Percentiles rank a stretch among this genome's conserved stretches.
These are phyloP conservation scores for Panicum virgatum DNA, from an alignment of 202 grass and related monocot genomes.

Conservation along the genomic window DNA sequence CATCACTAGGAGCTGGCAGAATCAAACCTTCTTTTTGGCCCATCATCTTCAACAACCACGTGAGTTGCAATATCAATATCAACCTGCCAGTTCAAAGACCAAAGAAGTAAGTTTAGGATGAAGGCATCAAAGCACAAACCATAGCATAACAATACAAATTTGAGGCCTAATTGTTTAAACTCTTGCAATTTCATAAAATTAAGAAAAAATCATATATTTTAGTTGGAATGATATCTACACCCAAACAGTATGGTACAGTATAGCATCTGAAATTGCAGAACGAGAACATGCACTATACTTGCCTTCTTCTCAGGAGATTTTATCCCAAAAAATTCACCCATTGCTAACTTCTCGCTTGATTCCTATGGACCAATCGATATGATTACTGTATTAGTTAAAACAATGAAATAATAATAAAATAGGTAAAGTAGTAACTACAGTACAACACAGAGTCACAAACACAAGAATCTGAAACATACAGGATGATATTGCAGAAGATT, in stretches of 20 bases:
- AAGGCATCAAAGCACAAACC: background rate
- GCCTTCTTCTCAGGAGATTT: constrained; percentile 81
- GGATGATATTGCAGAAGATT: constrained; percentile 94
- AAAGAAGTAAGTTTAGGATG: constrained; percentile 7
- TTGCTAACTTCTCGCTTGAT: constrained; percentile 84
- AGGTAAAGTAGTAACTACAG: background rate
- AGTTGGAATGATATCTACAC: background rate
- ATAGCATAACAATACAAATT: background rate
- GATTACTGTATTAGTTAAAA: no score
- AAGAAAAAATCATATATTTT: background rate
- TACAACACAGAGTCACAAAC: background rate
- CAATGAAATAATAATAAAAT: no score
- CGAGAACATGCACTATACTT: constrained; percentile 17
- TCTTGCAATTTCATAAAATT: background rate
- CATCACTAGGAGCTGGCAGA: constrained; percentile 12
- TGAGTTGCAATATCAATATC: constrained; percentile 78
- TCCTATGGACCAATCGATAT: constrained; percentile 46
- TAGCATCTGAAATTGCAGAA: constrained; percentile 23
- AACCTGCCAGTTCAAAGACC: constrained; percentile 52
- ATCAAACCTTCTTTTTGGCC: constrained; percentile 84
- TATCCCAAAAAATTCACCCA: constrained; percentile 87
- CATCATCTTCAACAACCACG: constrained; percentile 75
- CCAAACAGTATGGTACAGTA: background rate
- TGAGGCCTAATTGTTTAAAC: background rate
- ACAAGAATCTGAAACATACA: constrained; percentile 53